Evolutionary conservation across 1,284 basidiomycete species (phyloP).

Genomic region (Gymnopus androsaceus): DNA sequence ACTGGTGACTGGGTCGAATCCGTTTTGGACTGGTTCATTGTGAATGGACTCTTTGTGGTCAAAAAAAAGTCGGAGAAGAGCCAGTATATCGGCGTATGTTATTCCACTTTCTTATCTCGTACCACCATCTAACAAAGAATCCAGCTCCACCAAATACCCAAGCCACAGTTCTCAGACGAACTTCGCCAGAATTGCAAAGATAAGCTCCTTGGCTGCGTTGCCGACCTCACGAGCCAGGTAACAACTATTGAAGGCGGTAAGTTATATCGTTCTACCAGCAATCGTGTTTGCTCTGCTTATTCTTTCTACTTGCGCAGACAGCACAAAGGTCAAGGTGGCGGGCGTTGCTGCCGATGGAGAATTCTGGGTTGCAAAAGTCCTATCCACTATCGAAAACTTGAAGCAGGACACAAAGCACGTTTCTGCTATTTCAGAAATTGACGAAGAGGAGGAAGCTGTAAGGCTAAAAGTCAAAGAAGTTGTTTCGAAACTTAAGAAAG

Average conservation of each 20-base stretch:
- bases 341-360: conserved; percentile 72
- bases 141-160: conserved; percentile 65
- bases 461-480: conserved; percentile 50
- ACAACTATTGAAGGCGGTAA: conserved; percentile 53
- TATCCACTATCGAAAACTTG: conserved; percentile 60
- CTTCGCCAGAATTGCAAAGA: conserved; percentile 67
- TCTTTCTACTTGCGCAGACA: conserved; percentile 27
- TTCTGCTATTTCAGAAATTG: conserved; percentile 52
- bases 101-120: conserved; percentile 3
- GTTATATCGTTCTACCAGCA: conserved; percentile 16
- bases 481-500: conserved; percentile 50
- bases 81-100: conserved; percentile 59
- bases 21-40: conserved; percentile 80
- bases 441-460: conserved; percentile 57
- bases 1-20: conserved; percentile 76
- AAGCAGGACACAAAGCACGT: conserved; percentile 76
- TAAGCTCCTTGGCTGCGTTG: conserved; percentile 74
- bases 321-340: conserved; percentile 55
- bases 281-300: conserved; percentile 2
- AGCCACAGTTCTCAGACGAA: conserved; percentile 73
- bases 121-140: conserved; percentile 1
- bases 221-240: conserved; percentile 69
- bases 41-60: conserved; percentile 82
- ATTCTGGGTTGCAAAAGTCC: conserved; percentile 78
- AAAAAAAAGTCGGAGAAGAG: conserved; percentile 77